Percentiles rank a stretch among this genome's conserved stretches.
Conservation (phyloP, 2,329 filamentous ascomycete species). For the Colletotrichum liaoningense region DNA sequence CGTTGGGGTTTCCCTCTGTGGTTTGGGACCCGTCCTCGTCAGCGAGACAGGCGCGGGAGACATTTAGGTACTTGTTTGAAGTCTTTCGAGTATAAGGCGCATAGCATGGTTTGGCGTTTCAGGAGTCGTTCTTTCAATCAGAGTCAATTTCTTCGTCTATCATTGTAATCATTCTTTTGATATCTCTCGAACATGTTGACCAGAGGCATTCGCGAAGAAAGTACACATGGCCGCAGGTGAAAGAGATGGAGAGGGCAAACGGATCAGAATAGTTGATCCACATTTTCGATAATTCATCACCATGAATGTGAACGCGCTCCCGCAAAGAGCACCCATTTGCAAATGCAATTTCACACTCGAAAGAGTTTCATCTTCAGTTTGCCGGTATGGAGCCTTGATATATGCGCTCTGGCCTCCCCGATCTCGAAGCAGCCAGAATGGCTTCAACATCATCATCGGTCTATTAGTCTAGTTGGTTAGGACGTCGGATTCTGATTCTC, state of each 20-base stretch:
- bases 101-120: constrained; percentile 35
- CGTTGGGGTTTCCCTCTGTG: not conserved
- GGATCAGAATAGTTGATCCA: not conserved
- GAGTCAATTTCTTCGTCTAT: not conserved
- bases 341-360: not conserved
- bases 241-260: not conserved
- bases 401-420: accelerated
- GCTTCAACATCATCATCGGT: not conserved
- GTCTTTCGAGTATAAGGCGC: constrained; percentile 8
- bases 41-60: constrained; percentile 57
- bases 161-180: not conserved
- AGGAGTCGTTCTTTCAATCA: constrained; percentile 4
- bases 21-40: not conserved
- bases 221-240: no score
- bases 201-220: not conserved
- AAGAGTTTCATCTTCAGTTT: no score
- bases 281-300: not conserved
- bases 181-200: not conserved
- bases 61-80: constrained; percentile 11
- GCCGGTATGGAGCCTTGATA: accelerated
- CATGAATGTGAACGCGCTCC: not conserved
- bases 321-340: not conserved
- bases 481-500: constrained; percentile 35
- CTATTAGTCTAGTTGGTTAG: constrained; percentile 37
- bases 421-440: accelerated